Conservation (phyloP, 306 rosid genomes). For the Ochetophila trinervis region DNA sequence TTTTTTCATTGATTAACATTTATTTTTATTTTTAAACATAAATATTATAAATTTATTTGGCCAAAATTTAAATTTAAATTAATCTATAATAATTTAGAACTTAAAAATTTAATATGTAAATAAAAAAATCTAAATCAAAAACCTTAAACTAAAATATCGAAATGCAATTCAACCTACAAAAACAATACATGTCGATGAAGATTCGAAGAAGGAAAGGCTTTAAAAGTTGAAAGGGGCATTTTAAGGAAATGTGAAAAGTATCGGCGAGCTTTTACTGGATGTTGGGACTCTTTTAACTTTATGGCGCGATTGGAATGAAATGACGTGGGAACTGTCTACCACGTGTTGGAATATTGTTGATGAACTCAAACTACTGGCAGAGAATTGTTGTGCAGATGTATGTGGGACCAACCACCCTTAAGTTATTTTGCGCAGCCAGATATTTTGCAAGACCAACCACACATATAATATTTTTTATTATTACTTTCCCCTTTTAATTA, state of each 20-base stretch:
- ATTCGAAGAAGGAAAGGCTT: too few relatives aligned
- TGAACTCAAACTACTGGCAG: conserved; percentile 23
- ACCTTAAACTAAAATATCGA: too few relatives aligned
- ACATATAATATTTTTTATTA: not conserved
- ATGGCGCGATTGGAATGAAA: conserved; percentile 14
- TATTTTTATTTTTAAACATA: too few relatives aligned
- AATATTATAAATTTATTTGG: too few relatives aligned
- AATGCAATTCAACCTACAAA: too few relatives aligned
- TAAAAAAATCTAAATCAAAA: too few relatives aligned
- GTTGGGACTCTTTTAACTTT: not conserved
- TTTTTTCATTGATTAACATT: too few relatives aligned
- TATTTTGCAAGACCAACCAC: conserved; percentile 22
- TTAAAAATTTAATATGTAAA: too few relatives aligned
- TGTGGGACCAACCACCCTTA: conserved; percentile 4
- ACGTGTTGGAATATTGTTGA: conserved; percentile 10
- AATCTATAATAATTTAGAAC: too few relatives aligned
- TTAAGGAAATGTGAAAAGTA: not conserved
- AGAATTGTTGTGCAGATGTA: conserved; percentile 7
- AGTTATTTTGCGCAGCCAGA: conserved; percentile 17
- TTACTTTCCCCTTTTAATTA: not conserved
- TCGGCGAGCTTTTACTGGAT: not conserved
- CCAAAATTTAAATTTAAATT: too few relatives aligned
- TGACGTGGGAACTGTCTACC: conserved; percentile 11
- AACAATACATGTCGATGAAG: too few relatives aligned
- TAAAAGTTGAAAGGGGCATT: conserved; percentile 2